Base-by-base conservation (phyloP, 179 eudicot species). In the Monotropa hypopitys region DNA sequence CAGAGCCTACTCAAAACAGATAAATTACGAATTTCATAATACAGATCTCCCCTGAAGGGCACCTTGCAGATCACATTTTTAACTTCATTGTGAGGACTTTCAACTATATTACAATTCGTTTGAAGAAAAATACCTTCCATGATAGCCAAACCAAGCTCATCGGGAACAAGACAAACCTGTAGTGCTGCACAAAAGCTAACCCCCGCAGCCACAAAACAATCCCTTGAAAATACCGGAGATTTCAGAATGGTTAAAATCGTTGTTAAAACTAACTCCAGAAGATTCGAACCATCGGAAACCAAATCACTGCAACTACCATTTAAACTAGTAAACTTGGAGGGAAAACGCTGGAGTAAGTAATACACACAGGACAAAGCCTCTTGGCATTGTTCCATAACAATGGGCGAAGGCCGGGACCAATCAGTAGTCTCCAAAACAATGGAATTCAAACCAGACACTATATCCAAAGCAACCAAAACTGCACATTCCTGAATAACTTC, bases 371-470 rank as follows among this genome's bases (percentile, higher is more conserved):
- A 95, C 56, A 95, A 86, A 26, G 88, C 97, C 80, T 95, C 99
- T 71, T 93, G 99, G 76, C 99, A 95, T 63, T 95, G 99, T 76
- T 95, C 99, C 99, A 93, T 87, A 28, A 93, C 92, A 79, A 88
- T 68, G 0, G 98, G 99, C 4, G 98, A 93, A 70, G 98, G 97
- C 54, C 91, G 70, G 7, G 89, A 93, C 79, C 70, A 80, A 18
- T 76, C 92, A 78, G 80, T 79, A 2, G 88, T 85, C 81, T 90
- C 98, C 2, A 57, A 63, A 76, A 90, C 85, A 54, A 93, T 91
- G 32, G 73, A 81, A 20, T 67, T 59, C 84, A 95, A 89, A 65
- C 98, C 97, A 23, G 15, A 76, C 72, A 93, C 86, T 13, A 86
- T 76, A 83, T 93, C 96, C 78, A 86, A 70, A 7, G 87, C 92